Conservation (phyloP, 2,329 filamentous ascomycete genomes). For the Fusarium coffeatum region DNA sequence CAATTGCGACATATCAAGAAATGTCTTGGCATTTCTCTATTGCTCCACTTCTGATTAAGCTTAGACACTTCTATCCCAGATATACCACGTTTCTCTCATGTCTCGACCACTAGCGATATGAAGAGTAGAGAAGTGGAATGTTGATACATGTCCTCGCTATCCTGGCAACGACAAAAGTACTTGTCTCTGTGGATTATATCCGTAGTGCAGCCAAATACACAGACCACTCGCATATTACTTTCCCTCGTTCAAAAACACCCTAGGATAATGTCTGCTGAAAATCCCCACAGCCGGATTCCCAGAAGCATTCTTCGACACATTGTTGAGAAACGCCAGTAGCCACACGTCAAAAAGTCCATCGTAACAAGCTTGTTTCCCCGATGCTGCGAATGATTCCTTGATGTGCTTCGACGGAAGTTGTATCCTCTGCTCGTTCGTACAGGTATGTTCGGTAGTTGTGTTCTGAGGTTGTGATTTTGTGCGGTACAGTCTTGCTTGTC, state of each 20-base stretch:
- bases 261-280: background rate
- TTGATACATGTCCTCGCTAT: background rate
- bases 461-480: background rate
- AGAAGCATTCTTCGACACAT: background rate
- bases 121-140: background rate
- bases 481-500: background rate
- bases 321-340: background rate
- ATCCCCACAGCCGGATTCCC: background rate
- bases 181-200: background rate
- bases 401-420: background rate
- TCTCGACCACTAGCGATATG: background rate
- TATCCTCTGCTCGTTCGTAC: background rate
- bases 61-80: background rate
- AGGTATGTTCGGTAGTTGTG: background rate
- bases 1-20: background rate
- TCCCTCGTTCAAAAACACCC: background rate
- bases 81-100: background rate
- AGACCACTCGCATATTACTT: background rate
- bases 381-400: background rate
- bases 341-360: background rate
- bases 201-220: background rate
- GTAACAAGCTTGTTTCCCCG: background rate
- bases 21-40: constrained; percentile 9
- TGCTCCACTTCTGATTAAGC: background rate
- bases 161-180: background rate